Evolutionary conservation across 495 filamentous ascomycete species (phyloP).

Genomic region (Aspergillus steynii): DNA sequence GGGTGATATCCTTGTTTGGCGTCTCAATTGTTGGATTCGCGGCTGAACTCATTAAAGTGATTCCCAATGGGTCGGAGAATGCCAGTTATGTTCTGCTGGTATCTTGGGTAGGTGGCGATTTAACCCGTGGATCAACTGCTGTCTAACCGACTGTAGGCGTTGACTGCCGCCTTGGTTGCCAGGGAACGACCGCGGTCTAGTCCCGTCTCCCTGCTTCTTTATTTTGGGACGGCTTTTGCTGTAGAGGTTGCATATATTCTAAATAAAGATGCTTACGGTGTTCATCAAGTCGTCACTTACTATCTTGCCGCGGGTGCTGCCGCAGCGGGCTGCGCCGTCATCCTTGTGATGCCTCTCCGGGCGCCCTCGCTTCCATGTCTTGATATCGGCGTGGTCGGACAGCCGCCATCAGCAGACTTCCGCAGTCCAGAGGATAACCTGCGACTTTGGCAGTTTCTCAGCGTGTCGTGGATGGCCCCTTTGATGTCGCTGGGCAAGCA

Average conservation of each 20-base stretch:
- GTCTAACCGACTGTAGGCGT: conserved; percentile 33
- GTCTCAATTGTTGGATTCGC: conserved; percentile 41
- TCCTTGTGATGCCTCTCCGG: conserved; percentile 72
- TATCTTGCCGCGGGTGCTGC: conserved; percentile 44
- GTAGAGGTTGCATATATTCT: conserved; percentile 41
- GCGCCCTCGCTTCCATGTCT: conserved; percentile 55
- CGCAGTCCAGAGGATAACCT: conserved; percentile 83
- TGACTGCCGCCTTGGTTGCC: conserved; percentile 43
- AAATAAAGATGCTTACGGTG: conserved; percentile 20
- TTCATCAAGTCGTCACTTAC: conserved; percentile 36
- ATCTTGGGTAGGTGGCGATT: conserved; percentile 47
- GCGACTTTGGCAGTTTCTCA: conserved; percentile 77
- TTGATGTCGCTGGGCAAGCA: conserved; percentile 63
- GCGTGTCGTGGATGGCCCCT: conserved; percentile 79
- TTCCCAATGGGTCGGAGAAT: conserved; percentile 29
- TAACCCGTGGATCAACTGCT: neutral
- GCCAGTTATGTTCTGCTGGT: conserved; percentile 31
- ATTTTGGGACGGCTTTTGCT: conserved; percentile 36
- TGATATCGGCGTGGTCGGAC: conserved; percentile 61
- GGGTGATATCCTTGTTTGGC: conserved; percentile 40
- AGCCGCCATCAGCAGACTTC: conserved; percentile 55
- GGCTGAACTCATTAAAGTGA: conserved; percentile 40
- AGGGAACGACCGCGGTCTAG: conserved; percentile 50
- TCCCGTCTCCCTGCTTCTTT: conserved; percentile 35
- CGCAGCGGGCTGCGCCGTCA: conserved; percentile 45